Base-by-base conservation (phyloP, 495 filamentous ascomycete genomes). In the Neurospora sp. region DNA sequence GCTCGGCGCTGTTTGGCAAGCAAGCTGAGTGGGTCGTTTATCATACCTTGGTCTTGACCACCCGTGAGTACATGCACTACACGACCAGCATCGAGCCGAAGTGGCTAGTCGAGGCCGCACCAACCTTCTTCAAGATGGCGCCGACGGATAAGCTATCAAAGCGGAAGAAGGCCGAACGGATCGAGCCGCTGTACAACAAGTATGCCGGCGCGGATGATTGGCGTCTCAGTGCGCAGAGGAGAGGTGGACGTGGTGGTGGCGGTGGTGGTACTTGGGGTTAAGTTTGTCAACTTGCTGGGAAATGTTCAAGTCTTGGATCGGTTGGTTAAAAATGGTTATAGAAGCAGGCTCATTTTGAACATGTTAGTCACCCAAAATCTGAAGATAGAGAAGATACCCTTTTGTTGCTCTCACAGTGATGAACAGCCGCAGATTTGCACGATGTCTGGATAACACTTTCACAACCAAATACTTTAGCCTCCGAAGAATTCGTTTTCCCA, bases 51-150 rank as follows among this genome's bases (percentile, higher is more conserved):
- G 92, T 98, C 0, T 87, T 98, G 74, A 99, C 96, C 10, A 94
- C 92, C 35, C 94, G 96, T 83, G 96, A 99, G 82, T 99, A 98
- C 81, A 98, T 99, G 96, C 94, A 97, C 73, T 91, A 86, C 78
- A 95, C 92, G 9, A 96, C 93, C 0, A 87, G 87, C 5, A 98
- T 99, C 75, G 96, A 99, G 79, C 95, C 96, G 1, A 98, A 97
- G 74, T 93, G 88, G 88, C 83, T 90, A 38, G 94, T 98, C 11
- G 94, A 97, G 73, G 95, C 94, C 11, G 96, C 96, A 35, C 96
- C 96, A 18, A 97, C 93, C 0, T 98, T 98, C 87, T 99, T 99
- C 88, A 97, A 97, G 86, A 92, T 99, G 10, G 96, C 96, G 68
- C 91, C 93, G 22, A 96, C 91, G 18, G 93, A 97, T 78, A 88